Evolutionary conservation across 768 basidiomycete species (phyloP), one percentile per base, ranked within the genome.

Genomic region (Lactifluus pinguis): DNA sequence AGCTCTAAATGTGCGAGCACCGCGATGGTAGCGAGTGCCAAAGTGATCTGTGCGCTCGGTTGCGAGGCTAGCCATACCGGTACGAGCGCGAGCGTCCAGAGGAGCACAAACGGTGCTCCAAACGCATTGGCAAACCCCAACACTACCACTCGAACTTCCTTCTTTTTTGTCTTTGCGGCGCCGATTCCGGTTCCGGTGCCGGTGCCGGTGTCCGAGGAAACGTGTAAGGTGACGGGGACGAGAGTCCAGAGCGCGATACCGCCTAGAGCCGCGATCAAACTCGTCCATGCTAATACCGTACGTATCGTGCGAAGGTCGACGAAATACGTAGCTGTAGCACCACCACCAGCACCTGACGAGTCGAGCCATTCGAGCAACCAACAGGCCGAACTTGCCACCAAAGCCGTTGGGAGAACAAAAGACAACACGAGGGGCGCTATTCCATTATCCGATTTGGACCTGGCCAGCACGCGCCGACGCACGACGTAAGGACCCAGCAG

Each of bases 51-150:
- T 0, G 89, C 95, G 0, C 88, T 86, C 3, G 92, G 80, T 66
- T 93, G 92, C 10, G 80, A 84, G 19, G 84, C 78, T 32, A 82
- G 72, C 71, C 84, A 89, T 10, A 88, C 75, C 13, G 86, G 55
- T 4, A 77, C 76, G 44, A 95, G 80, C 50, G 78, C 73, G 25
- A 88, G 78, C 7, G 80, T 76, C 82, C 88, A 87, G 68, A 97
- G 90, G 41, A 95, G 74, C 57, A 94, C 75, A 71, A 93, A 97
- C 1, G 91, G 83, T 15, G 93, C 85, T 15, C 93, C 95, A 67
- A 85, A 95, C 0, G 90, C 85, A 70, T 98, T 97, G 0, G 91
- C 89, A 68, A 86, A 95, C 0, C 95, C 95, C 1, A 92, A 72
- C 1, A 98, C 80, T 19, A 92, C 72, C 1, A 98, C 80, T 19